Evolutionary conservation across 2,329 filamentous ascomycete genomes (phyloP), one percentile per base, ranked within the genome.

Genomic region (Pezicula carpinea): DNA sequence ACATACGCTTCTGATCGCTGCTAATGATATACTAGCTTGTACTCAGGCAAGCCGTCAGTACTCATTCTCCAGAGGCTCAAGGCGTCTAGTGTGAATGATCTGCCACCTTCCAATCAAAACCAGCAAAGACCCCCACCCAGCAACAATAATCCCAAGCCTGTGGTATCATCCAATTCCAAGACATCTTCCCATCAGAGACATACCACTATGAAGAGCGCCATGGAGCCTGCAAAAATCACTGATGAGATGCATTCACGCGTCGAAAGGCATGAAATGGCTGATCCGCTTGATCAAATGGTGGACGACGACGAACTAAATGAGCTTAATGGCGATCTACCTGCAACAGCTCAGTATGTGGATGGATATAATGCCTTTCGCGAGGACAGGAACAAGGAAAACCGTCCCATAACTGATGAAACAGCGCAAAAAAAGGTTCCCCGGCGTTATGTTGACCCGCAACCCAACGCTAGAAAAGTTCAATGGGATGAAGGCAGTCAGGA

Each of bases 321-420:
- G 4, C 5, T 21, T 14, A 22, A 40, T 35, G 32, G 22, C 11
- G 10, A 44, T 32, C 21, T 21, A 26, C 42, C 49, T 15, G 33
- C 53, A n/a, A 52, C 38, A 15, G 26, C 42, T 13, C 47, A 50
- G 7, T 52, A 53, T 39, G 29, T 39, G 7, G 26, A 17, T 5
- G 35, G 3, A 14, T 53, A 50, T 39, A 44, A 52, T 8, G 26
- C 19, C n/a, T 47, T 40, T 14, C 47, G 18, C 8, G 45, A 48
- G 17, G 56, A 61, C 14, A 57, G 55, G 34, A 61, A 63, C 17
- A 64, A 64, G 46, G 61, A 64, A 39, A 64, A 64, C 21, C 49
- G 49, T 22, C 52, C 53, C 13, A 13, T 44, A 8, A 7, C 21
- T 26, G n/a, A 46, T 26, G 29, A 11, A 17, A 18, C 22, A 10